These are phyloP conservation scores for Ogataea trehalophila DNA, from an alignment of 805 yeast species.

Conservation along the genomic window DNA sequence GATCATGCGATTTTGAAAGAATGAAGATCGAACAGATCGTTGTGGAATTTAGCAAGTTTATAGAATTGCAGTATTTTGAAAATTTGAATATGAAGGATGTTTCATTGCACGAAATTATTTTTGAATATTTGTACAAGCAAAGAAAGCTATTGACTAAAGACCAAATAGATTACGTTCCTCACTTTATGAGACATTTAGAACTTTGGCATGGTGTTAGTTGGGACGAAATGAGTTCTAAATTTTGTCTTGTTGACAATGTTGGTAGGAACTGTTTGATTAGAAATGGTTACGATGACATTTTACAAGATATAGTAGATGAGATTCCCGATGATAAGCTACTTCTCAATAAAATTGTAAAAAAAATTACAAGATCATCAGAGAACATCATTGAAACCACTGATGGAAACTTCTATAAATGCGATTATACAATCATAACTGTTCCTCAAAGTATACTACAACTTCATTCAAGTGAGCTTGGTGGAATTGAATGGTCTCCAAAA, in stretches of 20 bases:
- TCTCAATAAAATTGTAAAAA: slow-evolving; percentile 38
- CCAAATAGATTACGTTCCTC: slow-evolving; percentile 49
- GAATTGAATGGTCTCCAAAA: slow-evolving; percentile 51
- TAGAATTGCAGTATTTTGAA: slow-evolving; percentile 53
- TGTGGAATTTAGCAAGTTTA: slow-evolving; percentile 54
- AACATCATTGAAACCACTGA: slow-evolving; percentile 31
- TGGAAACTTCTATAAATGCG: slow-evolving; percentile 34
- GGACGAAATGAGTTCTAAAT: slow-evolving; percentile 62
- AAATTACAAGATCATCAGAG: slow-evolving; percentile 29
- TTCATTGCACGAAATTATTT: slow-evolving; percentile 42
- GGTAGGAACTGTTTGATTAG: slow-evolving; percentile 75
- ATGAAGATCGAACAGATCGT: slow-evolving; percentile 37
- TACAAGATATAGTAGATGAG: slow-evolving; percentile 37
- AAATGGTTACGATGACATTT: slow-evolving; percentile 52
- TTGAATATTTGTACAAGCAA: slow-evolving; percentile 41
- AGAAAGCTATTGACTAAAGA: slow-evolving; percentile 42
- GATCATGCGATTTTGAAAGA: slow-evolving; percentile 13
- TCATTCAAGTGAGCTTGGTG: slow-evolving; percentile 33
- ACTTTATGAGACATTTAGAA: slow-evolving; percentile 55
- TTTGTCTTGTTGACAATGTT: slow-evolving; percentile 60
- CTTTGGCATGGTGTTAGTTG: slow-evolving; percentile 78
- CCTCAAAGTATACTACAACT: slow-evolving; percentile 69
- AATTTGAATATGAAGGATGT: slow-evolving; percentile 45
- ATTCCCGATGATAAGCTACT: slow-evolving; percentile 38
- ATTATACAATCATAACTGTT: slow-evolving; percentile 65